Base-by-base conservation (phyloP, 768 basidiomycete genomes). In the Harrya chromipes region DNA sequence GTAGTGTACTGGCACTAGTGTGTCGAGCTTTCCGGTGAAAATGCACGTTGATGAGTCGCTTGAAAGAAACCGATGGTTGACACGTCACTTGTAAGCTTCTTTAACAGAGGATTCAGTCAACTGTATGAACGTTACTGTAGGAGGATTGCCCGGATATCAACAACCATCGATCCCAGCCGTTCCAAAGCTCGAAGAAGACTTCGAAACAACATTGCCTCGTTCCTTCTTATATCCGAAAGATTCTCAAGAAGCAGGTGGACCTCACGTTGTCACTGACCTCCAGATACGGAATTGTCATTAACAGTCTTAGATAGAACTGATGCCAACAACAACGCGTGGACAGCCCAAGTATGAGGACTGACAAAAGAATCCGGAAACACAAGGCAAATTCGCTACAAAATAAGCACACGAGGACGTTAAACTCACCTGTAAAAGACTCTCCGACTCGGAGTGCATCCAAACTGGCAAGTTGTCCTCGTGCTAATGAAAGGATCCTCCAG, bases 171-270 rank as follows among this genome's bases (percentile, higher is more conserved):
- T 3, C 80, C 81, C 14, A 88, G 73, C 26, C 75, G 73, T 24
- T 80, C 81, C 12, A 83, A 75, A 8, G 75, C 76, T 24, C 83
- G 81, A 0, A 79, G 74, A 31, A 85, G 74, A 54, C 80, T 81
- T 37, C 76, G 75, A 53, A 92, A 90, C 27, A 87, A 66, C 77
- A 92, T 82, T 2, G 87, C 86, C 51, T 93, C 87, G 51, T 93
- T 94, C 47, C 93, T 77, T 46, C 78, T 73, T 21, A 93, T 81
- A 58, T 88, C 86, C n/a, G 71, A 69, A 39, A 89, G 76, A 49
- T 84, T 81, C 43, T 81, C 78, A 29, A 91, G 70, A 1, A 71
- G 69, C 39, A 70, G 74, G 40, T 69, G 79, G 52, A 83, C 61
- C 48, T 75, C 74, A 21, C 70, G 71, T 47, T 74, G 72, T 17